Base-by-base conservation (phyloP, 768 basidiomycete genomes). In the Pisolithus orientalis region DNA sequence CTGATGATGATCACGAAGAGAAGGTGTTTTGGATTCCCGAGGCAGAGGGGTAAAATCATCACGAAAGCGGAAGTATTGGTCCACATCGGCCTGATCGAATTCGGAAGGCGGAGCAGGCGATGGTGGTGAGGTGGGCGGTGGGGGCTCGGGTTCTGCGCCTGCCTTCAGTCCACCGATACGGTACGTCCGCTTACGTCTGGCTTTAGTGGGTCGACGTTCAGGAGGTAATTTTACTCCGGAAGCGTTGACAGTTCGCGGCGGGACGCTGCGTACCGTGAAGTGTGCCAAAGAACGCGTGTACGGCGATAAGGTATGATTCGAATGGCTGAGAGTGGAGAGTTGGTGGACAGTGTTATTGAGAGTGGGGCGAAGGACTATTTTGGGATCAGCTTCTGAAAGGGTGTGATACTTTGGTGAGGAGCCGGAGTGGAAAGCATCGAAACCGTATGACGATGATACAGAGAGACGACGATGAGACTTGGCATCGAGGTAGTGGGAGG, bases 221-320 rank as follows among this genome's bases (percentile, higher is more conserved):
- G 65, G 67, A 0, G 66, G 57, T 6, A 59, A 59, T 10, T 69
- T 64, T 7, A 69, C 53, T 32, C 75, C 70, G 25, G 61, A 65
- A 16, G 69, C 64, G 43, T 67, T 60, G 53, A 68, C 65, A 7
- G 65, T 62, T 32, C 81, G 73, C 17, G 85, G 88, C 0, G 92
- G 93, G 24, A 86, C 89, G 53, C 90, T 91, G 31, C 94, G 80
- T 11, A 96, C 92, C 1, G 94, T 91, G 66, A 95, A 94, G 67
- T 96, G 93, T 54, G 88, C 85, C 28, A 93, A 76, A 13, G 87
- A 84, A 50, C 92, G 83, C 6, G 94, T 96, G 67, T 95, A 97
- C 0, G 94, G 95, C 1, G 89, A 92, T 3, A 99, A 73, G 0
- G 95, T 99, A 62, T 96, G 95, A 62, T 96, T 92, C 1, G 92